Evolutionary conservation across 2,329 filamentous ascomycete species (phyloP).

Genomic region (Aspergillus uvarum): DNA sequence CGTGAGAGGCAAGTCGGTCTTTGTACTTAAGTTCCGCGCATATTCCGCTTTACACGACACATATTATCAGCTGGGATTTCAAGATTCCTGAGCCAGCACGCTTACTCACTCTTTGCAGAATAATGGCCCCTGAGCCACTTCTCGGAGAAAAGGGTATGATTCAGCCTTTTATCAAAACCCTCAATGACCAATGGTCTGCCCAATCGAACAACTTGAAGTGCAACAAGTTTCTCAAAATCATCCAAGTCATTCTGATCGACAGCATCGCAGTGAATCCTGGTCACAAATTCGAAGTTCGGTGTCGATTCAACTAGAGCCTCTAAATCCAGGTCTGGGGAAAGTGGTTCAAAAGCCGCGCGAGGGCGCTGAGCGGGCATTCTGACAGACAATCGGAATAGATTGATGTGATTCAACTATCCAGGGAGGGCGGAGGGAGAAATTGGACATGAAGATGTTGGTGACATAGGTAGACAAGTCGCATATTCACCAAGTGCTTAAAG

Average conservation of each 20-base stretch:
- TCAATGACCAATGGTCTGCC: conserved; percentile 90
- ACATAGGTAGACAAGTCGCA: background rate
- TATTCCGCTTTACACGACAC: conserved; percentile 63
- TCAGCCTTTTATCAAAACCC: conserved; percentile 75
- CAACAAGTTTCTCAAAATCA: conserved; percentile 80
- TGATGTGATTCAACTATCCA: background rate
- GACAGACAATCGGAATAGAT: background rate
- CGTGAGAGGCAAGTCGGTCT: conserved; percentile 76
- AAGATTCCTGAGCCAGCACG: background rate
- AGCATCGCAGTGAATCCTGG: conserved; percentile 74
- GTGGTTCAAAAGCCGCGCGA: conserved; percentile 86
- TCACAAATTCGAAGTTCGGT: conserved; percentile 82
- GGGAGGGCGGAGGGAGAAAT: background rate
- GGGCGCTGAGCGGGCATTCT: conserved; percentile 76
- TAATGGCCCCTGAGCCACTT: conserved; percentile 78
- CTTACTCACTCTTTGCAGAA: conserved; percentile 69
- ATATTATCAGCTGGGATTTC: conserved; percentile 17
- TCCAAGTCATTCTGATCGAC: conserved; percentile 74
- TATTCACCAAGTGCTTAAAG: background rate
- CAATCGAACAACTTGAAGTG: conserved; percentile 76
- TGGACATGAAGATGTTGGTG: background rate
- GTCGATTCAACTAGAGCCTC: conserved; percentile 71
- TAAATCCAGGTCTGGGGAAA: conserved; percentile 81
- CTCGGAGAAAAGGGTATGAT: conserved; percentile 73
- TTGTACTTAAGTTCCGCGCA: conserved; percentile 74